Evolutionary conservation across 768 basidiomycete genomes (phyloP).

Genomic region (Serendipita sp.): DNA sequence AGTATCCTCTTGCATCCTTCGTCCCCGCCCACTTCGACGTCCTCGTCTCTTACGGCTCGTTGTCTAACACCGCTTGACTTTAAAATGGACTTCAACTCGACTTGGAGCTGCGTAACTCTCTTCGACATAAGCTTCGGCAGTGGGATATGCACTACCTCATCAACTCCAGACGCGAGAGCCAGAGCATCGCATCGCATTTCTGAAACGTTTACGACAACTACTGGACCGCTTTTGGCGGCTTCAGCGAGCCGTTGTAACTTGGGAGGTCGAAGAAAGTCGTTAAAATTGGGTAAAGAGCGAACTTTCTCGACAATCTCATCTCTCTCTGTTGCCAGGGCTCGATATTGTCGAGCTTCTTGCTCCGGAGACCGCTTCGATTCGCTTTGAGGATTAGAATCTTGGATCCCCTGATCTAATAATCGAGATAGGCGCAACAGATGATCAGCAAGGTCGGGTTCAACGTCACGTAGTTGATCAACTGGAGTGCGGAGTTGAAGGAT

Average conservation of each 20-base stretch:
- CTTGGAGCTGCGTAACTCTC: no score
- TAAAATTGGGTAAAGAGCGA: conserved; percentile 10
- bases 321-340: background rate
- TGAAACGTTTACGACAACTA: conserved; percentile 13
- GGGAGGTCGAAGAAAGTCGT: conserved; percentile 12
- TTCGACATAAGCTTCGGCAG: no score
- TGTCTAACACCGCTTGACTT: no score
- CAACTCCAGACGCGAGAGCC: conserved; percentile 1
- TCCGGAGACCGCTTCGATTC: background rate
- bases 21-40: no score
- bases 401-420: background rate
- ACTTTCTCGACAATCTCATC: conserved; percentile 6
- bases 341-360: background rate
- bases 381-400: background rate
- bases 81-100: no score
- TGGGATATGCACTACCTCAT: no score
- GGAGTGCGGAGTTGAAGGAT: conserved; percentile 16
- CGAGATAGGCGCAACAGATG: background rate
- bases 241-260: conserved; percentile 8
- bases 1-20: no score
- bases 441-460: conserved; percentile 7
- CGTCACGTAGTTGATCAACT: conserved; percentile 13
- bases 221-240: conserved; percentile 13
- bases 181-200: conserved; percentile 11
- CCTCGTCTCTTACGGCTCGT: no score